Evolutionary conservation across 495 filamentous ascomycete species (phyloP).

Genomic region (Neurospora discreta): DNA sequence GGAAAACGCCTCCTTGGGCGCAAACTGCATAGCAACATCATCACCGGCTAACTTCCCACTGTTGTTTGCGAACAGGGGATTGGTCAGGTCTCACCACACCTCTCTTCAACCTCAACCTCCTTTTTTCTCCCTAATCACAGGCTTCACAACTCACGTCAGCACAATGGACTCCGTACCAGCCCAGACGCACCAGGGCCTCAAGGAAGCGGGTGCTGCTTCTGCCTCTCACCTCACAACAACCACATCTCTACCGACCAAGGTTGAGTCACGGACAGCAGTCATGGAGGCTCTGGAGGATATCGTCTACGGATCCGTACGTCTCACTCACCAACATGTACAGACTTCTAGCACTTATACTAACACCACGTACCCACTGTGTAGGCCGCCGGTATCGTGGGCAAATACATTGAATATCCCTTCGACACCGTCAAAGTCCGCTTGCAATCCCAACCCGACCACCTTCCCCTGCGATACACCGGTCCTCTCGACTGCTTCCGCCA

Average conservation of each 20-base stretch:
- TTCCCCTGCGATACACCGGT: constrained; percentile 72
- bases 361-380: constrained; percentile 23
- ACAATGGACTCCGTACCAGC: constrained; percentile 4
- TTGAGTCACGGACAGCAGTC: constrained; percentile 31
- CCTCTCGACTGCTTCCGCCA: constrained; percentile 91
- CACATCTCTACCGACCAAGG: constrained; percentile 3
- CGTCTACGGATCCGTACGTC: constrained; percentile 68
- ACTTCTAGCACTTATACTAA: constrained; percentile 5
- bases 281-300: constrained; percentile 71
- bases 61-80: background rate
- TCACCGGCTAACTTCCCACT: background rate
- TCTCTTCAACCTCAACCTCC: background rate
- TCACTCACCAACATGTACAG: background rate
- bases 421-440: constrained; percentile 89
- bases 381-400: constrained; percentile 82
- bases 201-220: background rate
- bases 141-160: background rate
- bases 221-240: constrained; percentile 2
- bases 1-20: background rate
- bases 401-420: constrained; percentile 95
- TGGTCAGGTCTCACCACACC: background rate
- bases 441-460: constrained; percentile 71
- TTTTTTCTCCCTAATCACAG: background rate
- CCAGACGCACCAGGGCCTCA: constrained; percentile 5
- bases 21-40: background rate